Evolutionary conservation across 2,329 filamentous ascomycete genomes (phyloP).

Genomic region (Rosellinia necatrix): DNA sequence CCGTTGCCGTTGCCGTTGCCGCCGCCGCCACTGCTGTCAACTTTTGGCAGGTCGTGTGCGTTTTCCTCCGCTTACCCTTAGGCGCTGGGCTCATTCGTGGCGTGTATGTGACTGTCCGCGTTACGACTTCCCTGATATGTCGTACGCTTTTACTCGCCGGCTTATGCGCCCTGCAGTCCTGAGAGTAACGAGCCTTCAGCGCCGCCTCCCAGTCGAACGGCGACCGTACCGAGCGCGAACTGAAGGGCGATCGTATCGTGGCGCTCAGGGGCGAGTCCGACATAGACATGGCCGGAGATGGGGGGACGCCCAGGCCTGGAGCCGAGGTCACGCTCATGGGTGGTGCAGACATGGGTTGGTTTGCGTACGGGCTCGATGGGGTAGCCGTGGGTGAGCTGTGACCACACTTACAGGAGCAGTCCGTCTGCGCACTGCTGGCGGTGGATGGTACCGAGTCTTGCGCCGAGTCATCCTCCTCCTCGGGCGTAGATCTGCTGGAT

Average conservation of each 20-base stretch:
- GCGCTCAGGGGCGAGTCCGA: slow-evolving; percentile 73
- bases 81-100: slow-evolving; percentile 83
- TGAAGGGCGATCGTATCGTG: slow-evolving; percentile 72
- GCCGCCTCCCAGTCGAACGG: slow-evolving; percentile 80
- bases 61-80: slow-evolving; percentile 88
- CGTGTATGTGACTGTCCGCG: slow-evolving; percentile 91
- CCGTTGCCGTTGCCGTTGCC: slow-evolving; percentile 11
- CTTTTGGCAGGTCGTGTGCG: slow-evolving; percentile 39
- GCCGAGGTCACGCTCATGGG: slow-evolving; percentile 64
- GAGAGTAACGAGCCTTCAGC: slow-evolving; percentile 68
- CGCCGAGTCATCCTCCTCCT: slow-evolving; percentile 52
- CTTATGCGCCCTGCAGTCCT: slow-evolving; percentile 59
- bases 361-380: slow-evolving; percentile 58
- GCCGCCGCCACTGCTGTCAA: slow-evolving; percentile 28
- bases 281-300: slow-evolving; percentile 71
- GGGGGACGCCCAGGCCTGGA: slow-evolving; percentile 75
- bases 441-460: slow-evolving; percentile 55
- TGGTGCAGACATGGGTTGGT: slow-evolving; percentile 63
- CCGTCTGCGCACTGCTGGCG: too few species aligned
- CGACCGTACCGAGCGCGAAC: slow-evolving; percentile 66
- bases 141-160: slow-evolving; percentile 65
- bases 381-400: slow-evolving; percentile 53
- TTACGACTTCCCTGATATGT: slow-evolving; percentile 86
- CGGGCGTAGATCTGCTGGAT: slow-evolving; percentile 55
- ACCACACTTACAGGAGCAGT: slow-evolving; percentile 60